Evolutionary conservation across 2,329 filamentous ascomycete genomes (phyloP).

Genomic region (Trichophyton schoenleinii): DNA sequence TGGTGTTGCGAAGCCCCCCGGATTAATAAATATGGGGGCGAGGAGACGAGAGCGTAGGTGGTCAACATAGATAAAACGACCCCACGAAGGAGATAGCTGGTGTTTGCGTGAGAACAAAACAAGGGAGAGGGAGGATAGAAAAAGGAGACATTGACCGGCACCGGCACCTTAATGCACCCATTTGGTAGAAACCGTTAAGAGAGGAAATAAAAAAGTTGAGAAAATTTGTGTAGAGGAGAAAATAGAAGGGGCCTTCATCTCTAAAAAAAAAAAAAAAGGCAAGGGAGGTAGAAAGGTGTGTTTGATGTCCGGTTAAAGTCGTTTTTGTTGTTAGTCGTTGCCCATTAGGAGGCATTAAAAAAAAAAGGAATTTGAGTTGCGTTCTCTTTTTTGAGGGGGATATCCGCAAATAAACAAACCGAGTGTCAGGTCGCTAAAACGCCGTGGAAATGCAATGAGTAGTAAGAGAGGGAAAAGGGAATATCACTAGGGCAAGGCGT

Average conservation of each 20-base stretch:
- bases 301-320: not conserved
- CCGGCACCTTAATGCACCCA: not conserved
- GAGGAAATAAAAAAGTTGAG: too few species aligned
- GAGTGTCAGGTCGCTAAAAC: constrained; percentile 3
- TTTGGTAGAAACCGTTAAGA: not conserved
- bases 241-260: not conserved
- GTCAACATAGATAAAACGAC: not conserved
- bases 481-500: not conserved
- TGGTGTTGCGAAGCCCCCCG: too few species aligned
- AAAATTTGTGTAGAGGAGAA: not conserved
- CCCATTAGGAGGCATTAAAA: not conserved
- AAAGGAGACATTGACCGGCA: not conserved
- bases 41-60: not conserved
- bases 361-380: not conserved
- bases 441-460: constrained; percentile 1
- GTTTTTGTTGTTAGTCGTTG: not conserved
- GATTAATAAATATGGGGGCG: not conserved
- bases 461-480: not conserved
- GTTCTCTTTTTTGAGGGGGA: not conserved
- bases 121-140: not conserved
- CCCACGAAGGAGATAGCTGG: not conserved
- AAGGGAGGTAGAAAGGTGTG: not conserved
- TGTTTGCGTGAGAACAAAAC: not conserved
- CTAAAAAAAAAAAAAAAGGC: not conserved
- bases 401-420: constrained; percentile 1